Evolutionary conservation across 192 early-diverging fungal genomes (phyloP).

Genomic region (Nowakowskiella sp.): DNA sequence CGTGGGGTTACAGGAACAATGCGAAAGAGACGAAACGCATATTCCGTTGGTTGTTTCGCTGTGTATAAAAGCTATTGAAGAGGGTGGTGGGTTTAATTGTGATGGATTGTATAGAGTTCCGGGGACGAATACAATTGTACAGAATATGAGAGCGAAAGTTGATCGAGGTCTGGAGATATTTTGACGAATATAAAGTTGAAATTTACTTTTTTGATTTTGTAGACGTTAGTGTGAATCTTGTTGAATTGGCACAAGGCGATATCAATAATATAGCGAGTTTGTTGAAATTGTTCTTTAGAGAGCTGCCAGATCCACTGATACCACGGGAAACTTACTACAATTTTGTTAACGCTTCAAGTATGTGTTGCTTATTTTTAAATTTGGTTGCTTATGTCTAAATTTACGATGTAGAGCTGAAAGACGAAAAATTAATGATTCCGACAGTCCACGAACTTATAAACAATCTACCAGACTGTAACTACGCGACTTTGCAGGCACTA

Average conservation of each 20-base stretch:
- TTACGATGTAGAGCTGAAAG: constrained; percentile 48
- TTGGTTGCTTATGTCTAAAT: neutral
- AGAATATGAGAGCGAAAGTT: constrained; percentile 61
- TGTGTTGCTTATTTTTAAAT: constrained; percentile 12
- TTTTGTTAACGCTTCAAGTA: constrained; percentile 66
- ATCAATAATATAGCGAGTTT: constrained; percentile 78
- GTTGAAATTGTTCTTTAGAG: constrained; percentile 90
- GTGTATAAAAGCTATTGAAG: constrained; percentile 76
- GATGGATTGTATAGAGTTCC: constrained; percentile 87
- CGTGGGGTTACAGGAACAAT: constrained; percentile 57
- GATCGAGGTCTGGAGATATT: constrained; percentile 49
- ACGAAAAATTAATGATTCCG: constrained; percentile 51
- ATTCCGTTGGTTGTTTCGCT: constrained; percentile 73
- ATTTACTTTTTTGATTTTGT: constrained; percentile 27
- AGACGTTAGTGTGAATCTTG: constrained; percentile 56
- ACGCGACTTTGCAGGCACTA: constrained; percentile 71
- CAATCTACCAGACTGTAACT: constrained; percentile 69
- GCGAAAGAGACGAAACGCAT: constrained; percentile 61
- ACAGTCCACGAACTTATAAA: constrained; percentile 69
- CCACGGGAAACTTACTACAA: constrained; percentile 55
- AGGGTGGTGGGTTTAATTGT: constrained; percentile 38
- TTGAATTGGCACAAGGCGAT: constrained; percentile 55
- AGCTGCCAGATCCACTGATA: constrained; percentile 84
- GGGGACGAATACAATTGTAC: constrained; percentile 67
- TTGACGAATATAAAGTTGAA: neutral